Evolutionary conservation across 2,329 filamentous ascomycete genomes (phyloP), one percentile per base, ranked within the genome.

Genomic region (Phoma herbarum): DNA sequence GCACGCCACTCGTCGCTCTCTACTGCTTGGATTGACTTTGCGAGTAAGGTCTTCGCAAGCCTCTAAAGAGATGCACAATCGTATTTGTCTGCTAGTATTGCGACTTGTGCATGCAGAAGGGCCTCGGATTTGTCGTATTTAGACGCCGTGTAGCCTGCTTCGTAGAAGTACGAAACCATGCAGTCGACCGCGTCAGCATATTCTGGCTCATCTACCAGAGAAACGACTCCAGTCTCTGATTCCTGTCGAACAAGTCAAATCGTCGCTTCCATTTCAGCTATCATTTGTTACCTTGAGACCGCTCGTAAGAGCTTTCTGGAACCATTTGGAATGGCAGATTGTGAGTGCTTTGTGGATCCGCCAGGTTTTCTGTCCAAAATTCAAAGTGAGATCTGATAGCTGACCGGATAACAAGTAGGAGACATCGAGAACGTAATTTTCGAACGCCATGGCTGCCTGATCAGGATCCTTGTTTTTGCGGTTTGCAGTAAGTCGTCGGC

Each of bases 91-190:
- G 66, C 66, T 28, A 69, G 51, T 29, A 52, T 61, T 31, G 55
- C 54, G 20, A 67, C 61, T 58, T 66, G 61, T 49, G 63, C 64
- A 63, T 69, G 64, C 42, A 69, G 60, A 16, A 67, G 57, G 42
- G 64, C 29, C 57, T 58, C 55, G 31, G 49, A 46, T 22, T 48
- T 60, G 49, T 47, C 48, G 59, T 61, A 64, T 45, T 60, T 28
- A 26, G 59, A 62, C 20, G 45, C 56, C 22, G 57, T 45, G 35
- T 65, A 67, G 41, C 28, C 52, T 25, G 61, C 66, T 22, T 63
- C 52, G 46, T 68, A 68, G 52, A 68, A 63, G 44, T 65, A 68
- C 44, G 61, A 63, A 45, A 69, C 61, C 65, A 69, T 67, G 59
- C 66, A 69, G 31, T 66, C 65, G 41, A 69, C 54, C 11, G 63